These are phyloP conservation scores for Phanerochaete carnosa DNA, from an alignment of 768 basidiomycete genomes.

Conservation along the genomic window DNA sequence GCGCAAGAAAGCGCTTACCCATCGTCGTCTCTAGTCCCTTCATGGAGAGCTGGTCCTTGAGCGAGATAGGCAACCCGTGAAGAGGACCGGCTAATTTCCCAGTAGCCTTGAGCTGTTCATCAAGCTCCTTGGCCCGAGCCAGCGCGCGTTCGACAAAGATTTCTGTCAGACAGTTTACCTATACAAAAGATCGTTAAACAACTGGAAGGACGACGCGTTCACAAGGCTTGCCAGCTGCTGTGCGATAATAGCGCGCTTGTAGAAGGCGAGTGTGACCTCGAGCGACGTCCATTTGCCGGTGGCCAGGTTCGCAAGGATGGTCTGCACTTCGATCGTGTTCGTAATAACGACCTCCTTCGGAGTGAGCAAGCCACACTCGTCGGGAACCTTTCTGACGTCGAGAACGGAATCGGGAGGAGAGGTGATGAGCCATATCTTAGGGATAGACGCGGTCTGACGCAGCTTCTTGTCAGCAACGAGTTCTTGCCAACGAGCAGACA, in stretches of 20 bases:
- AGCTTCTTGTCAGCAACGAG: slow-evolving; percentile 52
- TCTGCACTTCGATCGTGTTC: slow-evolving; percentile 43
- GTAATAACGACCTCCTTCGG: slow-evolving; percentile 55
- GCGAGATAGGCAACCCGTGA: slow-evolving; percentile 71
- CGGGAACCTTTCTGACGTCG: slow-evolving; percentile 52
- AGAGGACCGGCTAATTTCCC: slow-evolving; percentile 69
- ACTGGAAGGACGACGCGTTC: slow-evolving; percentile 15
- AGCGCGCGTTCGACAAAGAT: slow-evolving; percentile 77
- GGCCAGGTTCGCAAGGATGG: slow-evolving; percentile 51
- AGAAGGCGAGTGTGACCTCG: slow-evolving; percentile 69
- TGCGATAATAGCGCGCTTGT: slow-evolving; percentile 74
- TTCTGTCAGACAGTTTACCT: slow-evolving; percentile 83
- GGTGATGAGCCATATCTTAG: slow-evolving; percentile 56
- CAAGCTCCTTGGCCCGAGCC: slow-evolving; percentile 59
- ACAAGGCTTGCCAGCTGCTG: slow-evolving; percentile 60
- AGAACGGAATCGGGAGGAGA: slow-evolving; percentile 39
- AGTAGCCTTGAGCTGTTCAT: slow-evolving; percentile 55
- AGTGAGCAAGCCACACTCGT: slow-evolving; percentile 52
- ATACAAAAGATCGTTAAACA: background rate
- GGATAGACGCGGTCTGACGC: slow-evolving; percentile 51
- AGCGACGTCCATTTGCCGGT: slow-evolving; percentile 53
- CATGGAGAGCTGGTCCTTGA: slow-evolving; percentile 73
- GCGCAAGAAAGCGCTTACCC: slow-evolving; percentile 37
- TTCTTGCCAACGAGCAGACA: slow-evolving; percentile 41
- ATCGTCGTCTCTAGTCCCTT: slow-evolving; percentile 69